Evolutionary conservation across 83 land plant species (phyloP), one percentile per base, ranked within the genome.

Genomic region (Larix sibirica): DNA sequence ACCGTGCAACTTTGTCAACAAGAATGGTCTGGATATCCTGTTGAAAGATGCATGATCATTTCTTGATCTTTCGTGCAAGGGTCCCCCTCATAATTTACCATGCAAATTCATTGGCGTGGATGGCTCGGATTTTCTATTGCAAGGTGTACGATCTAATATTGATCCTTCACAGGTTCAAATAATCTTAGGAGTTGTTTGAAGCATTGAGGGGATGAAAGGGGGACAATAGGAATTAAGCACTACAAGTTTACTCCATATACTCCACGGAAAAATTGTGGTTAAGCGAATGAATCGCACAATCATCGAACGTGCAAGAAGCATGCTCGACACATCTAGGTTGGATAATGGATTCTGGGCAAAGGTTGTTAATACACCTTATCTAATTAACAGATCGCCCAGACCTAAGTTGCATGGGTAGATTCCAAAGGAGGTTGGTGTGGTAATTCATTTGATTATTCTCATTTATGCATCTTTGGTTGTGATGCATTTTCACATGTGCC

Each of bases 221-320:
- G 36, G 36, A 33, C 1, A 33, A 33, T 31, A 20, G 83, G 73
- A 4, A 81, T 82, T 82, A 18, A 17, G 16, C 16, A 62, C 5
- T 2, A 62, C 0, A 20, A 36, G 4, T 75, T 18, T 18, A 28
- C 58, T 10, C 47, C n/a, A 23, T 4, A 68, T 62, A 85, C 83
- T 0, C 83, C 83, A 24, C 83, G 81, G 4, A 77, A 79, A 12
- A 86, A 86, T 82, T 4, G 5, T 71, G 7, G 82, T 60, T 14
- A 77, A 79, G 26, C 82, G 77, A 69, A 82, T 86, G 70, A 82
- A 86, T 63, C 59, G 7, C 23, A 86, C 81, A 4, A 21, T 82
- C 0, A 16, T 82, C 6, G 69, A 86, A 16, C 69, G 70, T 6
- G 61, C 24, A 2, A 69, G 82, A 38, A 67, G 84, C 28, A 36